Conservation (phyloP, 2,329 filamentous ascomycete genomes). For the Hypoxylon sp. region DNA sequence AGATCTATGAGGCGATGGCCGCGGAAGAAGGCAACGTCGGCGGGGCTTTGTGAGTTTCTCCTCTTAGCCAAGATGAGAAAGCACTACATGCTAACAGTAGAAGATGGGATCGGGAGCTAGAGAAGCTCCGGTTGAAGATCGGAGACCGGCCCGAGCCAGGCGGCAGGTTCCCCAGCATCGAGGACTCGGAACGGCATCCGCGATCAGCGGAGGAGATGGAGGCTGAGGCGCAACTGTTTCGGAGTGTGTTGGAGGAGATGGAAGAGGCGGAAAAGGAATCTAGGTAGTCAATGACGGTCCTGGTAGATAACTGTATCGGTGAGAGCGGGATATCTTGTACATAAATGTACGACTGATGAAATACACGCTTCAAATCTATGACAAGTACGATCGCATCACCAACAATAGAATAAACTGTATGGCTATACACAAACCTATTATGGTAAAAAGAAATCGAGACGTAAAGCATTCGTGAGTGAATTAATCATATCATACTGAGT, state of each 20-base stretch:
- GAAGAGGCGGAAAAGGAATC: conserved; percentile 43
- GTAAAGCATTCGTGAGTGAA: neutral
- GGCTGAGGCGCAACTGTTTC: conserved; percentile 79
- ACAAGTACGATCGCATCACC: no score
- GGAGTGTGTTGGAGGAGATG: conserved; percentile 62
- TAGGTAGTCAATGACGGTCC: neutral
- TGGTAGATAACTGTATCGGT: neutral
- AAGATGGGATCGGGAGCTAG: conserved; percentile 46
- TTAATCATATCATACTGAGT: conserved; percentile 2
- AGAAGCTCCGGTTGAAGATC: conserved; percentile 28
- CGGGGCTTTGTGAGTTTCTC: conserved; percentile 64
- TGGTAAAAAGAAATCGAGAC: neutral
- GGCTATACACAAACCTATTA: no score
- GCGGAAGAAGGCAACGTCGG: conserved; percentile 87
- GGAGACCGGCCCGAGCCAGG: conserved; percentile 62
- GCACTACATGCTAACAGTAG: conserved; percentile 3
- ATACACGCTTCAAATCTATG: no score
- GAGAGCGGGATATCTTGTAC: neutral
- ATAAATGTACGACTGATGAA: conserved; percentile 1
- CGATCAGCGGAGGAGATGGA: conserved; percentile 82
- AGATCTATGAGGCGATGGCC: conserved; percentile 85
- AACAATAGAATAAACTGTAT: no score
- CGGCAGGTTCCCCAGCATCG: conserved; percentile 75
- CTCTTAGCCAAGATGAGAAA: neutral
- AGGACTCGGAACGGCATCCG: conserved; percentile 76